Conservation (phyloP, 2,329 filamentous ascomycete species). For the Claviceps sp. region DNA sequence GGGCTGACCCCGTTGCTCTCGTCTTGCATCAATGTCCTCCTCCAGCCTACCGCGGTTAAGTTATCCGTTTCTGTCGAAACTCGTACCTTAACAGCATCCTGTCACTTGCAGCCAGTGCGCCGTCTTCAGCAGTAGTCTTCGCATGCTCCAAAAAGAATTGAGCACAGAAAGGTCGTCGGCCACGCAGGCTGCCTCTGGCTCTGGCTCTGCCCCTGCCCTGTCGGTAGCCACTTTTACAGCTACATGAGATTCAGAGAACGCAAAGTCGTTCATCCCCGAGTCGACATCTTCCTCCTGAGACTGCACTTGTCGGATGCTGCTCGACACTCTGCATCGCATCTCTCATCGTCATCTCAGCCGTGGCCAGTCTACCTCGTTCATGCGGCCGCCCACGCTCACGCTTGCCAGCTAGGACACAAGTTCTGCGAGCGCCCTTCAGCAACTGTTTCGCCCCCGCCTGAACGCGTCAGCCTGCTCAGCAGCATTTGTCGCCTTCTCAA, state of each 20-base stretch:
- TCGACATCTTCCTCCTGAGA: not conserved
- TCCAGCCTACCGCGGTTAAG: not conserved
- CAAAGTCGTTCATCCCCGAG: not conserved
- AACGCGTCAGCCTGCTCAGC: not conserved
- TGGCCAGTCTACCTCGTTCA: not conserved
- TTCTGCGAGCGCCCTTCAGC: not conserved
- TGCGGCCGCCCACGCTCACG: not conserved
- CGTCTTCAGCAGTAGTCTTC: not conserved
- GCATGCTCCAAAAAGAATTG: not conserved
- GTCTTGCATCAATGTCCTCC: not conserved
- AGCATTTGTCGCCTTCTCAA: not conserved
- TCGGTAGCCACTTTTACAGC: not conserved
- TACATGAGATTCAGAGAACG: not conserved
- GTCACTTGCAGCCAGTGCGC: not conserved
- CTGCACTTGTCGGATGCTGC: not conserved
- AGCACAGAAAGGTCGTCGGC: not conserved
- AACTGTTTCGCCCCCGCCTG: not conserved
- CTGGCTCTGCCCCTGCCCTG: no score
- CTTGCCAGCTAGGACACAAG: not conserved
- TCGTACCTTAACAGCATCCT: not conserved
- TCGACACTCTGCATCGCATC: not conserved
- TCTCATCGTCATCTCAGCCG: conserved; percentile 1
- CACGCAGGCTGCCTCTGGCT: not conserved
- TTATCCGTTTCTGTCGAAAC: not conserved
- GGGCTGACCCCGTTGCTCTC: not conserved